Conservation (phyloP, 169 alveolate species). For the Eimeria sp. region DNA sequence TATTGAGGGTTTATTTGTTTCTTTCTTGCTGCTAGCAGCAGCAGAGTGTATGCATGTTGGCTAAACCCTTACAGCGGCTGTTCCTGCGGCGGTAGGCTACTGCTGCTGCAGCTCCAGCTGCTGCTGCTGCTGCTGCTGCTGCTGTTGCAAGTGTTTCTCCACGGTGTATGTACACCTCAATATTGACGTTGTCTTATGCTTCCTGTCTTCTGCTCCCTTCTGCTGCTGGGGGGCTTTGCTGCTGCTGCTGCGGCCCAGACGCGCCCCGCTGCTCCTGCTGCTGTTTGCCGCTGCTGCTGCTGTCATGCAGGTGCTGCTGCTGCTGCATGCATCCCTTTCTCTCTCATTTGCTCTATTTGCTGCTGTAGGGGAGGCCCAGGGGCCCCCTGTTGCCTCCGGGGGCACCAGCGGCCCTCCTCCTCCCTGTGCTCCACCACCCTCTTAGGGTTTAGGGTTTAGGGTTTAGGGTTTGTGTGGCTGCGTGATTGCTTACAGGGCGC, state of each 20-base stretch:
- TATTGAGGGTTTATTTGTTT: background rate
- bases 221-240: background rate
- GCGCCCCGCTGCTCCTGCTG: background rate
- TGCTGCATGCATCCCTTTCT: conserved; percentile 2
- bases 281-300: conserved; percentile 5
- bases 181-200: background rate
- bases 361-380: background rate
- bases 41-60: background rate
- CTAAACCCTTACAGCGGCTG: background rate
- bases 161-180: background rate
- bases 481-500: conserved; percentile 17
- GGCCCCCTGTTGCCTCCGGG: background rate
- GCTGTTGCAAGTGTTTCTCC: background rate
- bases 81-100: background rate
- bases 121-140: background rate
- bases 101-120: background rate
- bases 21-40: background rate
- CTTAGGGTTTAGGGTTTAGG: conserved; percentile 33
- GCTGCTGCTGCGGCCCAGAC: background rate
- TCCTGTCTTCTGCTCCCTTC: background rate
- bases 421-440: background rate
- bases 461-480: background rate
- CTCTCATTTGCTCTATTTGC: background rate
- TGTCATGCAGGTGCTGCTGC: conserved; percentile 4
- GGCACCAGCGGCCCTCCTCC: background rate